A percentile compares a stretch with the other conserved stretches of the same genome.
phyloP scores from a whole-genome alignment of 805 yeast genomes.

The Blastobotrys parvus region DNA sequence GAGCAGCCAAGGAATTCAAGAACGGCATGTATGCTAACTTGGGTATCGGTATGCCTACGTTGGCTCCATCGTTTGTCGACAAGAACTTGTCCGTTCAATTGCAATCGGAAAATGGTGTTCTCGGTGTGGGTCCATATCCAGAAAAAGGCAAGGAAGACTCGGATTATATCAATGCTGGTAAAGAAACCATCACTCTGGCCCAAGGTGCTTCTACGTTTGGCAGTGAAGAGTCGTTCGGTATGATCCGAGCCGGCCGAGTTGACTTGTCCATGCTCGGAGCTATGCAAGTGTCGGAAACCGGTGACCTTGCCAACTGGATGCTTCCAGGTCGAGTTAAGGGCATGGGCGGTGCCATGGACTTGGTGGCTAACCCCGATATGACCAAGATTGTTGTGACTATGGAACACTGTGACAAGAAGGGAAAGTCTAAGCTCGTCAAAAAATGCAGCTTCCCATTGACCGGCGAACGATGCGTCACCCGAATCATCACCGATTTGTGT shows the following conservation, averaged over 20 bases:
- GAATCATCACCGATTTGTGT: constrained; percentile 40
- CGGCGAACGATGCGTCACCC: constrained; percentile 37
- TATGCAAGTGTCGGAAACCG: constrained; percentile 39
- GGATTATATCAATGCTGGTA: constrained; percentile 44
- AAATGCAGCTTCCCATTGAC: constrained; percentile 40
- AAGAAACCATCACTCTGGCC: constrained; percentile 40
- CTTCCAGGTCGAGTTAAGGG: constrained; percentile 44
- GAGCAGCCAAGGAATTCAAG: constrained; percentile 40
- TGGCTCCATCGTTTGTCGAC: constrained; percentile 37
- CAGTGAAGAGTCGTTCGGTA: constrained; percentile 42
- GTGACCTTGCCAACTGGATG: constrained; percentile 48
- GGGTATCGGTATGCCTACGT: constrained; percentile 46
- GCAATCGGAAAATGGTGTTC: constrained; percentile 43
- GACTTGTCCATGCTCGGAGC: constrained; percentile 41
- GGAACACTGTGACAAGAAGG: constrained; percentile 42
- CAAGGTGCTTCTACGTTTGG: constrained; percentile 43
- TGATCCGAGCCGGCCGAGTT: constrained; percentile 42
- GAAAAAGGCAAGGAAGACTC: constrained; percentile 37
- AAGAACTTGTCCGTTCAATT: constrained; percentile 32
- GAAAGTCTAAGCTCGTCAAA: constrained; percentile 38
- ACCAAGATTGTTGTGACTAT: constrained; percentile 41
- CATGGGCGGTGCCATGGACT: constrained; percentile 50
- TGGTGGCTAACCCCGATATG: constrained; percentile 38
- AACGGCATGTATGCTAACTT: constrained; percentile 38
- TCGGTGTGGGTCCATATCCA: constrained; percentile 44